These are phyloP conservation scores for Pythium dissimile DNA, from an alignment of 352 stramenopile genomes.

Conservation along the genomic window DNA sequence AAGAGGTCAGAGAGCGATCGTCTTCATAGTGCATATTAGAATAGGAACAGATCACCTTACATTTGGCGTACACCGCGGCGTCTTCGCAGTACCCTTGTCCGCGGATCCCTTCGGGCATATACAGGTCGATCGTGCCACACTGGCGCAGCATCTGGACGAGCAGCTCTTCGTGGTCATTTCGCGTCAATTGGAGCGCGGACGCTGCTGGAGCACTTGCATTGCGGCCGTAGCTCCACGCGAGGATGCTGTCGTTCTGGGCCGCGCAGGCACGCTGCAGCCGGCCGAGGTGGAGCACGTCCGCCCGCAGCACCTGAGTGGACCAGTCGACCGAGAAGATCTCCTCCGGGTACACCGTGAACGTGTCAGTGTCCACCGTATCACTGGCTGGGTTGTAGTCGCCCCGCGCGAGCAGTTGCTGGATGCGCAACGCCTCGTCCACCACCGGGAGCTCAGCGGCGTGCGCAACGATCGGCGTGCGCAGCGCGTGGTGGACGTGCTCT, in stretches of 20 bases:
- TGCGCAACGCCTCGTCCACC: neutral
- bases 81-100: slow-evolving; percentile 69
- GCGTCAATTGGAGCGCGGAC: neutral
- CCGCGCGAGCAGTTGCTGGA: neutral
- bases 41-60: slow-evolving; percentile 20
- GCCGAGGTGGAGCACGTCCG: slow-evolving; percentile 43
- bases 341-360: slow-evolving; percentile 6
- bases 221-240: slow-evolving; percentile 35
- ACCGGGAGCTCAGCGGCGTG: neutral
- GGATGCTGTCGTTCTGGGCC: slow-evolving; percentile 36
- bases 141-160: slow-evolving; percentile 37
- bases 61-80: slow-evolving; percentile 49
- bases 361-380: neutral
- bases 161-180: neutral
- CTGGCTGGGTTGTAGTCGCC: neutral
- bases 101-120: slow-evolving; percentile 34
- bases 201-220: neutral
- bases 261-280: slow-evolving; percentile 42
- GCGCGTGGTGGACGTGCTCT: neutral
- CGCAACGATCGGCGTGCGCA: neutral
- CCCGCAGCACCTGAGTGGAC: neutral
- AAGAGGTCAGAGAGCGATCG: neutral
- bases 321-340: slow-evolving; percentile 7
- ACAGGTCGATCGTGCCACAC: slow-evolving; percentile 61
- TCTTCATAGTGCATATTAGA: neutral